Conservation (phyloP, 192 early-diverging fungal species). For the Coemansia sp. region DNA sequence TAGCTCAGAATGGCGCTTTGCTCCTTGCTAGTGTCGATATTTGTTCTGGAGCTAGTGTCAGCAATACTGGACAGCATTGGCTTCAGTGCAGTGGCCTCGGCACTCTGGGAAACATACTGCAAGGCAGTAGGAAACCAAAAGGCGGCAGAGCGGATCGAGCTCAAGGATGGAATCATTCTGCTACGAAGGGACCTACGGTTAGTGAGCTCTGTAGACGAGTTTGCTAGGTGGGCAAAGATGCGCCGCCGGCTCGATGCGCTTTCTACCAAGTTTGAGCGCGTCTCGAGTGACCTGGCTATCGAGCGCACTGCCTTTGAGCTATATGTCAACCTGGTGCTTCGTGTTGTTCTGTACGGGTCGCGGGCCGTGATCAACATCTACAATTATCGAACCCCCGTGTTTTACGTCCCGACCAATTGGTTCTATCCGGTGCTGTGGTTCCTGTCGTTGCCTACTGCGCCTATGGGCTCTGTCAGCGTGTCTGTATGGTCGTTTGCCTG, state of each 20-base stretch:
- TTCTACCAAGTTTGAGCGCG: constrained; percentile 66
- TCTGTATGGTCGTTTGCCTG: constrained; percentile 76
- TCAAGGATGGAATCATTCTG: constrained; percentile 61
- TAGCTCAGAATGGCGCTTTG: constrained; percentile 24
- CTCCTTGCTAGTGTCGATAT: constrained; percentile 57
- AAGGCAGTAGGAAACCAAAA: constrained; percentile 34
- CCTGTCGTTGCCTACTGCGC: constrained; percentile 71
- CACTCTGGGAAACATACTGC: constrained; percentile 43
- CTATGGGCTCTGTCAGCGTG: constrained; percentile 74
- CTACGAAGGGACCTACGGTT: constrained; percentile 63
- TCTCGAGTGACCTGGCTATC: constrained; percentile 60
- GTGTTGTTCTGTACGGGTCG: constrained; percentile 60
- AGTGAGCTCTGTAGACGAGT: constrained; percentile 83
- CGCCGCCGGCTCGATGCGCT: constrained; percentile 74
- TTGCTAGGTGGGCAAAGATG: constrained; percentile 90
- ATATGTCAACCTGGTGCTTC: constrained; percentile 70
- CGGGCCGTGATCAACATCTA: constrained; percentile 64
- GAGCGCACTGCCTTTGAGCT: constrained; percentile 74
- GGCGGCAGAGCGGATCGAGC: constrained; percentile 54
- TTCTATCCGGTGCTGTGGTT: constrained; percentile 71
- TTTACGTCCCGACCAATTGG: constrained; percentile 75
- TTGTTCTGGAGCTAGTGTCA: constrained; percentile 63
- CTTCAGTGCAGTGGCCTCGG: constrained; percentile 52
- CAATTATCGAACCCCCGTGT: constrained; percentile 68
- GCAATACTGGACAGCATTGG: constrained; percentile 57